Evolutionary conservation across 768 basidiomycete genomes (phyloP).

Genomic region (Pleurotus eryngii): DNA sequence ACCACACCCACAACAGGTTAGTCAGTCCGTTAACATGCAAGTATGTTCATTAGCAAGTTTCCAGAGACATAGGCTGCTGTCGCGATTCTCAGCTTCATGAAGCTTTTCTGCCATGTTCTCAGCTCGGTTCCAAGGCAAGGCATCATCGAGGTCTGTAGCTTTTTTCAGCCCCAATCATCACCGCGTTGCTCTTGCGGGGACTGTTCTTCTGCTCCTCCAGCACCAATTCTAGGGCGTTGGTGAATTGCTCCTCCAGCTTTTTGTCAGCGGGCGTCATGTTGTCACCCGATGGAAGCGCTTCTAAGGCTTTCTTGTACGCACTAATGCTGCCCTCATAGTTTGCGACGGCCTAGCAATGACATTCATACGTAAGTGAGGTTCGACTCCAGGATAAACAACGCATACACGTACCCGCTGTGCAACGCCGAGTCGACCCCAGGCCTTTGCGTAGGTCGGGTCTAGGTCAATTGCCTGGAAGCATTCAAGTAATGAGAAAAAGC

Average conservation of each 20-base stretch:
- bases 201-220: constrained; percentile 8
- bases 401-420: constrained; percentile 23
- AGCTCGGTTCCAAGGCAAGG: constrained; percentile 5
- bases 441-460: constrained; percentile 39
- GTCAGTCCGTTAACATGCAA: no score
- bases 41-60: no score
- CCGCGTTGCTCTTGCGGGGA: background rate
- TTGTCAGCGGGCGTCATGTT: constrained; percentile 27
- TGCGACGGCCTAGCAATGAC: constrained; percentile 16
- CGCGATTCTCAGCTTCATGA: background rate
- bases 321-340: constrained; percentile 15
- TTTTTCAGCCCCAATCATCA: background rate
- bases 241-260: constrained; percentile 33
- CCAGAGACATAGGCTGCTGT: background rate
- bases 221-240: constrained; percentile 23
- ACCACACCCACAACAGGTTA: constrained; percentile 21
- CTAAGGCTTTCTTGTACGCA: constrained; percentile 30
- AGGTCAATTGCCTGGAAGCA: constrained; percentile 32
- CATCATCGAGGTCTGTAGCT: constrained; percentile 10
- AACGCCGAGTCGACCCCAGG: constrained; percentile 37
- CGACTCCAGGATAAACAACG: background rate
- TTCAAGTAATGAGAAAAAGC: no score
- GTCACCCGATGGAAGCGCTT: constrained; percentile 23
- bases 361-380: background rate
- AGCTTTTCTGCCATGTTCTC: background rate